Conservation (phyloP, 768 basidiomycete species). For the Tulasnella sp. region DNA sequence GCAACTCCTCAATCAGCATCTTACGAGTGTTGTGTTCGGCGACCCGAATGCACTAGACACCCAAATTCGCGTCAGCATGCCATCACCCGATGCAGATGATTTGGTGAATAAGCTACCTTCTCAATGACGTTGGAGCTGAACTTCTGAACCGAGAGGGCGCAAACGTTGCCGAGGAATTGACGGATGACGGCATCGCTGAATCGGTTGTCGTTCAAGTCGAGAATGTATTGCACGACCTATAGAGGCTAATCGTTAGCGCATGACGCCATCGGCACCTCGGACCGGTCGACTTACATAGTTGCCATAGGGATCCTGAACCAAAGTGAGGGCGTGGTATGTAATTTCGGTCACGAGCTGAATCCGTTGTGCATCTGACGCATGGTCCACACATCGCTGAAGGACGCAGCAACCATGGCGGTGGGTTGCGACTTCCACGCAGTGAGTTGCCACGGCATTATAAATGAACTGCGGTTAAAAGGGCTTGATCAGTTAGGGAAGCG, state of each 20-base stretch:
- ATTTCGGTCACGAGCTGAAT: slow-evolving; percentile 97
- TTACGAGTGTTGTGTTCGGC: slow-evolving; percentile 93
- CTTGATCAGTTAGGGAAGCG: not conserved
- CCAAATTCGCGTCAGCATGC: not conserved
- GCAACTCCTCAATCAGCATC: slow-evolving; percentile 86
- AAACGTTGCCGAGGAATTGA: slow-evolving; percentile 96
- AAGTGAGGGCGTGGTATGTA: slow-evolving; percentile 92
- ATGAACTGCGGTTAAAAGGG: slow-evolving; percentile 59
- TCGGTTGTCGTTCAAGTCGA: slow-evolving; percentile 95
- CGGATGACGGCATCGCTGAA: slow-evolving; percentile 97
- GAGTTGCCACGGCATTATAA: slow-evolving; percentile 97
- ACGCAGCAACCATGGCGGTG: slow-evolving; percentile 99
- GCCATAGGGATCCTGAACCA: slow-evolving; percentile 95
- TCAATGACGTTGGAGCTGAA: slow-evolving; percentile 99
- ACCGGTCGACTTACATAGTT: slow-evolving; percentile 60
- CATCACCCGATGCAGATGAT: too few relatives aligned
- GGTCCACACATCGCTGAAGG: slow-evolving; percentile 94
- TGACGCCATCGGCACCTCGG: not conserved
- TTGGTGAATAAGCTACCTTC: slow-evolving; percentile 53
- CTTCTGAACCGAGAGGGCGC: slow-evolving; percentile 95
- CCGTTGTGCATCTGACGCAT: slow-evolving; percentile 91
- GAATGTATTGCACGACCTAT: slow-evolving; percentile 93
- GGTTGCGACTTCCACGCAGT: slow-evolving; percentile 97
- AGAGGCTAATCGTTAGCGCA: not conserved
- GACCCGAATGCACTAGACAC: slow-evolving; percentile 66